Conservation (phyloP, 306 rosid genomes). For the Rosa rugosa region DNA sequence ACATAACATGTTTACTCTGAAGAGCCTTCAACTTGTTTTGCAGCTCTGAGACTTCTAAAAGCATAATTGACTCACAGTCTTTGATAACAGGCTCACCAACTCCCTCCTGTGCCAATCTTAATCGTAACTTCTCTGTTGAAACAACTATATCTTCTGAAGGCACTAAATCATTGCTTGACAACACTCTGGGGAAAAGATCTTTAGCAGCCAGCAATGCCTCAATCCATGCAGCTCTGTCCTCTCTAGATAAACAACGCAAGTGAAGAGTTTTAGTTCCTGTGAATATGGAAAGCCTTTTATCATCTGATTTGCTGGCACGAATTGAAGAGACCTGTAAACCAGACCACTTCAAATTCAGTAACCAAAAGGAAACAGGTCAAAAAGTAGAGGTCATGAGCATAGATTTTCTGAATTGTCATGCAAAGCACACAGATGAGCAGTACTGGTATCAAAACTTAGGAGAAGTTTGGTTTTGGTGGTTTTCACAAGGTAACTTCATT, state of each 20-base stretch:
- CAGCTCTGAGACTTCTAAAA: constrained; percentile 80
- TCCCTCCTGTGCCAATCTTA: constrained; percentile 78
- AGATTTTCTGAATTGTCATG: constrained; percentile 14
- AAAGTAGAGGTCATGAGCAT: not conserved
- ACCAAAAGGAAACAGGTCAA: constrained; percentile 7
- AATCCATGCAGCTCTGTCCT: constrained; percentile 86
- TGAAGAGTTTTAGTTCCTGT: constrained; percentile 98
- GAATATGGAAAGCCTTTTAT: constrained; percentile 86
- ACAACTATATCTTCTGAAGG: constrained; percentile 75
- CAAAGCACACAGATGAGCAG: constrained; percentile 6
- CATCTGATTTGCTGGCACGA: constrained; percentile 97
- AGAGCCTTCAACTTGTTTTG: constrained; percentile 74
- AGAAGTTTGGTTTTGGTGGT: not conserved
- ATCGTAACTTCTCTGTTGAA: constrained; percentile 87
- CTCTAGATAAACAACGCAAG: constrained; percentile 74
- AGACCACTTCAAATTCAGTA: constrained; percentile 34
- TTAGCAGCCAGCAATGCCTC: constrained; percentile 86
- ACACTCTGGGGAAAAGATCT: constrained; percentile 83
- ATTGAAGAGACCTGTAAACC: constrained; percentile 85
- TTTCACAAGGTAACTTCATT: not conserved
- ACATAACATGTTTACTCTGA: constrained; percentile 70
- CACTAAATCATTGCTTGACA: constrained; percentile 70
- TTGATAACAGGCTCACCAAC: constrained; percentile 59
- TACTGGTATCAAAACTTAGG: not conserved
- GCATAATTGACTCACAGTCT: constrained; percentile 91